Base-by-base conservation (phyloP, 2,329 filamentous ascomycete species). In the Elsinoe ampelina region DNA sequence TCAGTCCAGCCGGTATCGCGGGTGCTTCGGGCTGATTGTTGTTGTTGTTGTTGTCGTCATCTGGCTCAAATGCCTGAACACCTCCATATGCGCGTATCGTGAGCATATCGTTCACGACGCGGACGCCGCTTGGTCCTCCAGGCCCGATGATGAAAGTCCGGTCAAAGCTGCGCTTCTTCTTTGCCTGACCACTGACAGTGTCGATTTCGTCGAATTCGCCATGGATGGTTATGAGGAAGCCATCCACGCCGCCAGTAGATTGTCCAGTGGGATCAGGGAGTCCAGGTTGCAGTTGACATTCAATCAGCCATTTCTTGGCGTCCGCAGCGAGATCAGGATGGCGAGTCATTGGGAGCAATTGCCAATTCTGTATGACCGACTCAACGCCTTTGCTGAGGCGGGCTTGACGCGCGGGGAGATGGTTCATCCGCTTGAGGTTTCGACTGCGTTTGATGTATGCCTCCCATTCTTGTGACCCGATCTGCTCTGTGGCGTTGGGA, bases 181-280 rank as follows among this genome's bases (percentile, higher is more conserved):
- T 77, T 42, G 79, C 79, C 43, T 80, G 77, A 48, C 78, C 75
- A 19, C 77, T 79, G 13, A 71, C 70, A 2, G 73, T 69, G 62
- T 87, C 81, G 15, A 84, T 74, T 67, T 95, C 90, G 50, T 92
- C 84, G 59, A 89, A 95, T 65, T 92, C 87, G 60, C 89, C 87
- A 64, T 93, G 87, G n/a, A 92, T 78, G 6, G 80, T 85, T 62
- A 95, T 80, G 51, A 88, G 79, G 61, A 95, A 80, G 6, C 89
- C 89, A 61, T 87, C 86, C 17, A 92, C 87, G 3, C 87, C 88
- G 17, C 75, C 73, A 1, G 73, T 68, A 59, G 77, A 84, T 61
- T 84, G 72, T 1, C 83, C 82, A 11, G 78, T 79, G 2, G 83
- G 84, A 63, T 95, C 89, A 2, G 80, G 79, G 20, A 95, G 77